Evolutionary conservation across 2,329 filamentous ascomycete genomes (phyloP).

Genomic region (Erysiphe pisi): DNA sequence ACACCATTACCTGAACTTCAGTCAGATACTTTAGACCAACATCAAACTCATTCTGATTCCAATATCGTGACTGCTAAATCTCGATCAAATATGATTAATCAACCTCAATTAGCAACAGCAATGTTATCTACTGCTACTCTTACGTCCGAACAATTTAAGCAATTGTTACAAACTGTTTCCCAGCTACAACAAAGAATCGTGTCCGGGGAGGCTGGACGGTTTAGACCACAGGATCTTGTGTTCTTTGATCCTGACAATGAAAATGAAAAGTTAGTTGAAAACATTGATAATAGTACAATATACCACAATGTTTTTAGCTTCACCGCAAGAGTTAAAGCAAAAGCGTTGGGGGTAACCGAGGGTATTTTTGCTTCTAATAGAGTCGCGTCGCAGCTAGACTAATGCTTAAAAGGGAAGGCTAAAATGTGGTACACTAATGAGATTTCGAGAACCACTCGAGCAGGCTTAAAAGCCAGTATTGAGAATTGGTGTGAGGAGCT

Average conservation of each 20-base stretch:
- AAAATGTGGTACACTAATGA: neutral
- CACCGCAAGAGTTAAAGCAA: neutral
- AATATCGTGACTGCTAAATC: too few relatives aligned
- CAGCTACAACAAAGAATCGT: neutral
- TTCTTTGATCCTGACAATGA: neutral
- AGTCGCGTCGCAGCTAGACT: neutral
- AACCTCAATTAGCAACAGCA: too few relatives aligned
- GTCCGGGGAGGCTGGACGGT: neutral
- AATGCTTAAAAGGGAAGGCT: neutral
- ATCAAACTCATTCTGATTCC: too few relatives aligned
- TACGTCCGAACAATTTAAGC: too few relatives aligned
- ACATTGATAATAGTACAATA: neutral
- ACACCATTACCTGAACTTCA: too few relatives aligned
- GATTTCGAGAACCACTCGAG: neutral
- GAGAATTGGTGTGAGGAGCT: slow-evolving; percentile 8
- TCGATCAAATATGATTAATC: too few relatives aligned
- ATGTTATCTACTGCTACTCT: too few relatives aligned
- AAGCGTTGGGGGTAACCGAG: neutral
- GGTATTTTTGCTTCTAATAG: neutral
- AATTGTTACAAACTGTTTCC: too few relatives aligned
- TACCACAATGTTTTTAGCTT: neutral
- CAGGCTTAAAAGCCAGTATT: neutral
- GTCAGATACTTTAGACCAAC: too few relatives aligned
- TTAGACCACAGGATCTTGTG: neutral
- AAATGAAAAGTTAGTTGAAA: neutral